phyloP scores from a whole-genome alignment of 352 stramenopile genomes.

The Phytopythium boreale region DNA sequence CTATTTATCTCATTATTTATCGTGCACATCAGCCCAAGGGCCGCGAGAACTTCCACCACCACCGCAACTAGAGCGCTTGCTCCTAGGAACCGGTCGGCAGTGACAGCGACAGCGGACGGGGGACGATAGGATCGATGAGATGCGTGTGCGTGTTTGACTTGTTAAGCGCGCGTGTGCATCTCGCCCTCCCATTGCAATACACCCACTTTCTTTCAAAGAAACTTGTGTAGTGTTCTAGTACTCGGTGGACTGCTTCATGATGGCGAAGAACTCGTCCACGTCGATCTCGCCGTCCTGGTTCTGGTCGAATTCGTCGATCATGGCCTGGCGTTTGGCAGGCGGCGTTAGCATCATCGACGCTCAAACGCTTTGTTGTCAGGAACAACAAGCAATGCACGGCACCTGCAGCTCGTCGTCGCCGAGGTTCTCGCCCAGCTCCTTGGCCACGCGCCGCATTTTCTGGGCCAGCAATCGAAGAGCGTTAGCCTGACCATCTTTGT shows the following conservation, averaged over 20 bases:
- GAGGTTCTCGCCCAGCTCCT: slow-evolving; percentile 92
- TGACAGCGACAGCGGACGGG: slow-evolving; percentile 12
- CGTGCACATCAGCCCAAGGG: slow-evolving; percentile 12
- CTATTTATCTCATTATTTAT: not conserved
- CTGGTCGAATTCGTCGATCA: slow-evolving; percentile 95
- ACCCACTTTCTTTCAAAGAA: slow-evolving; percentile 10
- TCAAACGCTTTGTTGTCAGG: not conserved
- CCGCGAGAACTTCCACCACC: slow-evolving; percentile 71
- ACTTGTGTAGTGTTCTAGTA: slow-evolving; percentile 29
- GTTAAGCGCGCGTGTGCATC: not conserved
- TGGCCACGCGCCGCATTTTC: slow-evolving; percentile 92
- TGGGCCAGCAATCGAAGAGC: slow-evolving; percentile 12
- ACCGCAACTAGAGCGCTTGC: slow-evolving; percentile 63
- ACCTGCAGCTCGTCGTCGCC: slow-evolving; percentile 89
- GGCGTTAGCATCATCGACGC: not conserved
- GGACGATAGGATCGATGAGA: slow-evolving; percentile 17
- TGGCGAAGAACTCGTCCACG: slow-evolving; percentile 88
- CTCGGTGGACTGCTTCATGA: slow-evolving; percentile 86
- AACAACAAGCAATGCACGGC: not conserved
- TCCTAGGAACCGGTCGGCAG: slow-evolving; percentile 12
- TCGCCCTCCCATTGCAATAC: slow-evolving; percentile 21
- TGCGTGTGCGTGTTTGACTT: not conserved
- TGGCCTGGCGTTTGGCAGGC: slow-evolving; percentile 48
- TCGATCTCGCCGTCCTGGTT: slow-evolving; percentile 92
- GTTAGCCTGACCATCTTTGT: not conserved